These are phyloP conservation scores for Leishmania gerbilli DNA, from an alignment of 208 protist species.

Conservation along the genomic window DNA sequence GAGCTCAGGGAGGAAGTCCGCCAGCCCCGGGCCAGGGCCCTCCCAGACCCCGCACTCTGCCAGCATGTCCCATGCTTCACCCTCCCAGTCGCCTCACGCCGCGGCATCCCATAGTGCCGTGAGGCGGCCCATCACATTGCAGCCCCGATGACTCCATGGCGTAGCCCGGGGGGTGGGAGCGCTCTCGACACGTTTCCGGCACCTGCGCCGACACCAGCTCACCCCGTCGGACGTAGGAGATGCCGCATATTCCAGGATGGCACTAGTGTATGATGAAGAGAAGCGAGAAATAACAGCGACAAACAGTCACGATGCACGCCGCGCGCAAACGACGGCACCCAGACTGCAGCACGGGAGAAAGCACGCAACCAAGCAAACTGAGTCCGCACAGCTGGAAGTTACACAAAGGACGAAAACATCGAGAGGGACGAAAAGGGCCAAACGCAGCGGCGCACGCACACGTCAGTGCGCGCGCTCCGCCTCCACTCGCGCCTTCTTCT, in stretches of 20 bases:
- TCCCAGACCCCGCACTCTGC: not conserved
- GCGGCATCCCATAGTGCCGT: not conserved
- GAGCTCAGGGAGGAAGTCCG: not conserved
- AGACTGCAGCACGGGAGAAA: not conserved
- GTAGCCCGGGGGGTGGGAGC: not conserved
- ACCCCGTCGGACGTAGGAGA: not conserved
- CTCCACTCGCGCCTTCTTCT: constrained; percentile 35
- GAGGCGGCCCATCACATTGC: not conserved
- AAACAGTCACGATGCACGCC: not conserved
- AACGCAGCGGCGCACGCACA: not conserved
- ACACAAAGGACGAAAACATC: not conserved
- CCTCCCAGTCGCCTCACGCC: not conserved
- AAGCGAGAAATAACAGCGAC: not conserved
- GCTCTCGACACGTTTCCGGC: not conserved
- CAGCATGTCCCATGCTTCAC: not conserved
- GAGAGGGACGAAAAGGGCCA: not conserved
- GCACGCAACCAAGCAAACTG: not conserved
- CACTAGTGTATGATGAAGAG: not conserved
- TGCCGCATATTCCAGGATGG: not conserved
- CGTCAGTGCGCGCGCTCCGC: not conserved
- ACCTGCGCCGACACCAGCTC: not conserved
- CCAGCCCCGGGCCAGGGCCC: not conserved
- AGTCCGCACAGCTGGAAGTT: not conserved
- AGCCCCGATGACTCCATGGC: not conserved
- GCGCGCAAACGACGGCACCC: not conserved